These are phyloP conservation scores for Ordospora colligata DNA, from an alignment of 371 early-diverging fungal genomes.

Conservation along the genomic window DNA sequence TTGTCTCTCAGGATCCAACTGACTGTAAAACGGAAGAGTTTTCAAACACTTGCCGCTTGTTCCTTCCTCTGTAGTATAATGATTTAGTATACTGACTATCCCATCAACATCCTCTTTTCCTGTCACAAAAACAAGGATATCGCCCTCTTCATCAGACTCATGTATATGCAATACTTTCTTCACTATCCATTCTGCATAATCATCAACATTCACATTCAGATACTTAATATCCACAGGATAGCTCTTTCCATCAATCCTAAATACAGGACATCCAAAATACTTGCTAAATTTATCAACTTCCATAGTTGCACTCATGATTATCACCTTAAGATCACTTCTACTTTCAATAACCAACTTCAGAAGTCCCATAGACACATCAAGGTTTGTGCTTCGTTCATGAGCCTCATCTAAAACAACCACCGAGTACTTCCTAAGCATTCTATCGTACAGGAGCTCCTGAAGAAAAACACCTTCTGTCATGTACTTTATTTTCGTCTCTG, in stretches of 20 bases:
- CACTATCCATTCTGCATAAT: slow-evolving; percentile 33
- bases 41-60: not conserved
- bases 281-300: slow-evolving; percentile 65
- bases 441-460: slow-evolving; percentile 19
- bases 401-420: slow-evolving; percentile 52
- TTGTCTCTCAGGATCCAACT: slow-evolving; percentile 56
- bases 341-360: slow-evolving; percentile 20
- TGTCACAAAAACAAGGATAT: slow-evolving; percentile 53
- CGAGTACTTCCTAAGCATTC: slow-evolving; percentile 20
- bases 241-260: slow-evolving; percentile 70
- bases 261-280: slow-evolving; percentile 67
- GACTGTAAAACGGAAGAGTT: slow-evolving; percentile 46
- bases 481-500: slow-evolving; percentile 36
- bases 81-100: not conserved
- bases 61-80: not conserved
- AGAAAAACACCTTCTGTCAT: slow-evolving; percentile 56
- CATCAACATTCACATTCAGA: slow-evolving; percentile 12
- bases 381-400: slow-evolving; percentile 45
- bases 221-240: slow-evolving; percentile 67
- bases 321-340: slow-evolving; percentile 50
- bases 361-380: slow-evolving; percentile 33
- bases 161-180: slow-evolving; percentile 28
- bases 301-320: slow-evolving; percentile 73
- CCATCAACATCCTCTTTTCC: slow-evolving; percentile 47
- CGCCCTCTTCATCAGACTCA: slow-evolving; percentile 6